Conservation (phyloP, 208 protist species). For the Crithidia sp. region DNA sequence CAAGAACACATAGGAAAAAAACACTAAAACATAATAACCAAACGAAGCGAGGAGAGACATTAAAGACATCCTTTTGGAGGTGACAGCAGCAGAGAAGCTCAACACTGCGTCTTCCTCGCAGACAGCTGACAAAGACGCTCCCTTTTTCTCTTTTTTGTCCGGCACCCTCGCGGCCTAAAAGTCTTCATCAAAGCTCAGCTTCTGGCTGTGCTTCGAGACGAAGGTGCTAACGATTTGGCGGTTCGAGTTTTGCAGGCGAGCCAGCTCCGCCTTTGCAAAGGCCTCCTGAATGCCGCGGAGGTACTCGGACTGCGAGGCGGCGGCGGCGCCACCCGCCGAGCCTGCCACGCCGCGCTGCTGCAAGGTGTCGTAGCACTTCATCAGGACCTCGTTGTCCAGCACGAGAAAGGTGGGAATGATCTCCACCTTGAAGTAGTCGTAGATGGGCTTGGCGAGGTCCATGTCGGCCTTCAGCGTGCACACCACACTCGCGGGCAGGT, state of each 20-base stretch:
- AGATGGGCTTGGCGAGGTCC: constrained; percentile 76
- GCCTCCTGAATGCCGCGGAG: constrained; percentile 32
- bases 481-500: constrained; percentile 41
- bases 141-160: too few species aligned
- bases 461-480: constrained; percentile 80
- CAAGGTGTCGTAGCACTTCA: constrained; percentile 29
- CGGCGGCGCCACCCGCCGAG: constrained; percentile 4
- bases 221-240: constrained; percentile 61
- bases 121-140: too few species aligned
- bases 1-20: too few species aligned
- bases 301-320: constrained; percentile 14
- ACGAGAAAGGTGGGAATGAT: constrained; percentile 84
- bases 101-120: too few species aligned
- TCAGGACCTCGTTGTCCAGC: constrained; percentile 70
- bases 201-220: constrained; percentile 64
- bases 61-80: too few species aligned
- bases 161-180: constrained; percentile 40
- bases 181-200: constrained; percentile 78
- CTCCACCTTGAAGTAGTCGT: constrained; percentile 72
- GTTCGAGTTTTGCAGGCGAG: constrained; percentile 77
- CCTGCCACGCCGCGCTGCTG: constrained; percentile 19
- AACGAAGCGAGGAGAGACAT: too few species aligned
- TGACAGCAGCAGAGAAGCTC: too few species aligned
- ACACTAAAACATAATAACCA: too few species aligned
- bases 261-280: constrained; percentile 52